phyloP scores from a whole-genome alignment of 768 basidiomycete genomes.

The Kwoniella dejecticola region DNA sequence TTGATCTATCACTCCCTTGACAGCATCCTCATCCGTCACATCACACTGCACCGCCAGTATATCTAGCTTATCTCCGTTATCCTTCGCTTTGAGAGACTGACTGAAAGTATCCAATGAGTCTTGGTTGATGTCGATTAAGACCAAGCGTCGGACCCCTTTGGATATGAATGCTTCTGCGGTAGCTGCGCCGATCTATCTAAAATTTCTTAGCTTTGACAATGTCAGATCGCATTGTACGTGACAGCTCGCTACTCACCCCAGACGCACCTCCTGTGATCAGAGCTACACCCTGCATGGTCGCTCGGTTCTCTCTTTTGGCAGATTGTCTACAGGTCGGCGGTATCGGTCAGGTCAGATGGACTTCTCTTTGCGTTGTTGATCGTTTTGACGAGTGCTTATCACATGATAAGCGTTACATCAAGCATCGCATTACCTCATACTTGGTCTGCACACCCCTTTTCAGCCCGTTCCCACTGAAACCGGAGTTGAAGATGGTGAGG shows the following conservation, averaged over 20 bases:
- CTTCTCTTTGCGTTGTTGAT: too few relatives aligned
- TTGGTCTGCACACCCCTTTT: too few relatives aligned
- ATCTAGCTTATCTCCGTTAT: background rate
- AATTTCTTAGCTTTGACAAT: background rate
- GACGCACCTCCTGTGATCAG: slow-evolving; percentile 14
- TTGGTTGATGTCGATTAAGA: slow-evolving; percentile 4
- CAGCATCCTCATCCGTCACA: slow-evolving; percentile 7
- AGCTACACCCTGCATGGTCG: slow-evolving; percentile 12
- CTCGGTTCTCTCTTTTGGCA: too few relatives aligned
- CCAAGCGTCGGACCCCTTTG: background rate
- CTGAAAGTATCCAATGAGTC: background rate
- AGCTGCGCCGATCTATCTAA: slow-evolving; percentile 10
- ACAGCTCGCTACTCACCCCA: background rate
- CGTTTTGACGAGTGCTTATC: too few relatives aligned
- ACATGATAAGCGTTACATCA: too few relatives aligned
- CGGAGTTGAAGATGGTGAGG: too few relatives aligned
- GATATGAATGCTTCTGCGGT: slow-evolving; percentile 6
- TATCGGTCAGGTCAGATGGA: too few relatives aligned
- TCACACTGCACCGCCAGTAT: slow-evolving; percentile 12
- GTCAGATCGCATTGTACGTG: background rate
- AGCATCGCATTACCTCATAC: too few relatives aligned
- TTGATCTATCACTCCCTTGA: background rate
- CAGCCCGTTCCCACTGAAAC: too few relatives aligned
- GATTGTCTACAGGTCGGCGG: too few relatives aligned
- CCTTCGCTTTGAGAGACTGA: background rate